A percentile compares a stretch with the other conserved stretches of the same genome.
These are phyloP conservation scores for Tetradesmus lagerheimii DNA, from an alignment of 139 green algal genomes.

Conservation along the genomic window DNA sequence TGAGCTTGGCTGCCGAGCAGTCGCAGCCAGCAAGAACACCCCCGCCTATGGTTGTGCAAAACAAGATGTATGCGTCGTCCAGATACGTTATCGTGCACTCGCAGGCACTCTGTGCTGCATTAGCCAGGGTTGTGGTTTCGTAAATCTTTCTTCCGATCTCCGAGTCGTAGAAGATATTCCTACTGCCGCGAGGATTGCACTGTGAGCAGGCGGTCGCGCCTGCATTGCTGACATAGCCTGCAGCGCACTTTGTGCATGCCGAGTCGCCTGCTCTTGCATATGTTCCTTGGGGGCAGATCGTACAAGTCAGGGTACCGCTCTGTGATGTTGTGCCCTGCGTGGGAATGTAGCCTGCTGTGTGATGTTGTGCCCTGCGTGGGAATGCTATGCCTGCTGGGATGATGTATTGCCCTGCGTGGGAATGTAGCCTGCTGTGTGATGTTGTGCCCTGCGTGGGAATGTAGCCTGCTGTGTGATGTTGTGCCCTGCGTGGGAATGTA, in stretches of 20 bases:
- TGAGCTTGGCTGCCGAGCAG: no score
- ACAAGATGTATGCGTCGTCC: neutral
- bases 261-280: neutral
- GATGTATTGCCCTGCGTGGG: no score
- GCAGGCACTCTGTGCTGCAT: neutral
- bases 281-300: neutral
- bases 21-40: neutral
- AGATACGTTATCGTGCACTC: neutral
- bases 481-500: no score
- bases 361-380: no score
- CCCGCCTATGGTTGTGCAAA: neutral
- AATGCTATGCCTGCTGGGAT: no score
- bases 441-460: no score
- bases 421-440: no score
- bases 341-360: no score
- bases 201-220: neutral
- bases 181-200: no score
- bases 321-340: neutral
- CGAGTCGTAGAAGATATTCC: no score
- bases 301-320: neutral
- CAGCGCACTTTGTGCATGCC: neutral
- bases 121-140: neutral
- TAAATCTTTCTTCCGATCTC: no score
- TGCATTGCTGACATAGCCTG: neutral
- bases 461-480: no score